These are phyloP conservation scores for Nothopassalora personata DNA, from an alignment of 2,329 filamentous ascomycete species.

Conservation along the genomic window DNA sequence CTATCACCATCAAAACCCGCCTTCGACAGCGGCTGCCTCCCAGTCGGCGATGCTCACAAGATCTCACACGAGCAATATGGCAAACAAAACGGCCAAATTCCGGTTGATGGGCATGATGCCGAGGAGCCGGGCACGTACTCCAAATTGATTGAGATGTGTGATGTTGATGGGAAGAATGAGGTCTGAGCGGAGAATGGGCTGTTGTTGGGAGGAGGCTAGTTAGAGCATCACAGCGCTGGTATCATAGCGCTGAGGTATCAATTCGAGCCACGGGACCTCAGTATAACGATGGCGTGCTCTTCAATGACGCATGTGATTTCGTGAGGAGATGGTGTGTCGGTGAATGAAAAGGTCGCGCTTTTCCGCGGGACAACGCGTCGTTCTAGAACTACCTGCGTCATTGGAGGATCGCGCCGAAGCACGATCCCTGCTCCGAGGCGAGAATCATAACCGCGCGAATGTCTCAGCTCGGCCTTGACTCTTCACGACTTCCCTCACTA, in stretches of 20 bases:
- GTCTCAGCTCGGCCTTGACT: background rate
- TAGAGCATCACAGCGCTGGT: background rate
- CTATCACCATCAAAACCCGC: conserved; percentile 34
- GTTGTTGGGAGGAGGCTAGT: background rate
- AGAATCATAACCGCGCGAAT: background rate
- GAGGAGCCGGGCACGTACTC: conserved; percentile 8
- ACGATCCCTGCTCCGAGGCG: background rate
- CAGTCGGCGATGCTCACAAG: conserved; percentile 10
- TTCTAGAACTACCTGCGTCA: too few relatives aligned
- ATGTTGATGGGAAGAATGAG: conserved; percentile 6
- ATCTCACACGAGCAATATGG: conserved; percentile 18
- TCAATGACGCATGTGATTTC: background rate
- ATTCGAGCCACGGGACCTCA: too few relatives aligned
- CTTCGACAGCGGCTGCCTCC: conserved; percentile 73
- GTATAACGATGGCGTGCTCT: background rate
- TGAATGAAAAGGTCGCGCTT: background rate
- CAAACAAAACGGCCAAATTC: conserved; percentile 12
- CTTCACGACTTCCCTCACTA: background rate
- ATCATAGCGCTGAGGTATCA: too few relatives aligned
- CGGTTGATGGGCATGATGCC: conserved; percentile 13
- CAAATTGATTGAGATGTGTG: conserved; percentile 11
- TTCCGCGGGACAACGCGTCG: background rate
- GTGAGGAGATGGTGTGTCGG: background rate
- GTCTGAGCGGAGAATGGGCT: background rate
- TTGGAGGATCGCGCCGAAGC: background rate